These are phyloP conservation scores for Tetrahymena thermophila DNA, from an alignment of 73 alveolate species.

Conservation along the genomic window DNA sequence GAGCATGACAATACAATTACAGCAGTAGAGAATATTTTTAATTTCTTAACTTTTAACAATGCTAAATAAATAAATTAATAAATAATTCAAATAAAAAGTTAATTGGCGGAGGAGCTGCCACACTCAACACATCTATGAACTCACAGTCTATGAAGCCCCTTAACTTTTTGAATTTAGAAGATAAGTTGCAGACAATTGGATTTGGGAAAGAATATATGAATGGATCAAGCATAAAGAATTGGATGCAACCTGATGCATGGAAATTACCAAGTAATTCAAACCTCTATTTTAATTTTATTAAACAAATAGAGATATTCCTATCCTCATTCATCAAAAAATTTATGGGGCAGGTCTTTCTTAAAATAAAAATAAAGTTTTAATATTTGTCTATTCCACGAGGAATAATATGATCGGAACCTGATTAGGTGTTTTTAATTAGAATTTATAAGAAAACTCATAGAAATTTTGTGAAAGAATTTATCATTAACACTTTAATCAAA, in stretches of 20 bases:
- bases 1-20: background rate
- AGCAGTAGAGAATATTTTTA: background rate
- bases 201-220: background rate
- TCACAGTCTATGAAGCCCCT: background rate
- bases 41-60: background rate
- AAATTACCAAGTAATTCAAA: background rate
- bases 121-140: background rate
- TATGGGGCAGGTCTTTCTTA: background rate
- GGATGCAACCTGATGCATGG: conserved; percentile 5
- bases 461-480: background rate
- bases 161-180: background rate
- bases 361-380: background rate
- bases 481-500: background rate
- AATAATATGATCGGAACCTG: background rate
- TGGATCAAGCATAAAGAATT: background rate
- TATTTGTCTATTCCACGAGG: background rate
- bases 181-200: background rate
- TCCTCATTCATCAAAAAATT: background rate
- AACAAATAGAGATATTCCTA: too few species aligned
- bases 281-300: background rate
- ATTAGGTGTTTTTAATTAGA: background rate
- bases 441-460: background rate
- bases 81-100: background rate
- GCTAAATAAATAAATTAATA: background rate
- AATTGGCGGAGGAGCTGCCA: background rate